phyloP scores from a whole-genome alignment of 2,329 filamentous ascomycete genomes.

The Plenodomus biglobosus region DNA sequence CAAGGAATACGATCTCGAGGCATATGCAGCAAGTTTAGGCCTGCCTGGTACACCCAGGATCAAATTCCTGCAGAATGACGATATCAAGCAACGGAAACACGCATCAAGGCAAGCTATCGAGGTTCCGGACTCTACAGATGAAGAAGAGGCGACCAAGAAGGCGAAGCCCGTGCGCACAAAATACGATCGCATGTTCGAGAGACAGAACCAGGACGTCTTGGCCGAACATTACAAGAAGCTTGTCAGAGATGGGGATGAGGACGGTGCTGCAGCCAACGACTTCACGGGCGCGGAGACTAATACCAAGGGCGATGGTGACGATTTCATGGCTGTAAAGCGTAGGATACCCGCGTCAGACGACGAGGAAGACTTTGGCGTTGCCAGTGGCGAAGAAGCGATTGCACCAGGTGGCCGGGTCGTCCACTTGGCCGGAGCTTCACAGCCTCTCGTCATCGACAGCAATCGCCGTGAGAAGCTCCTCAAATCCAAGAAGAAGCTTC shows the following conservation, averaged over 20 bases:
- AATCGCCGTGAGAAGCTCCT: constrained; percentile 95
- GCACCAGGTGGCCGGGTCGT: constrained; percentile 59
- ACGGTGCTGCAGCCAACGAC: constrained; percentile 42
- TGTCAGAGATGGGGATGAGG: constrained; percentile 58
- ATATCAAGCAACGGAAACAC: constrained; percentile 85
- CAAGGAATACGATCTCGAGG: constrained; percentile 79
- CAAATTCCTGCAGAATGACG: constrained; percentile 87
- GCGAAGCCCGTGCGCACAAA: constrained; percentile 81
- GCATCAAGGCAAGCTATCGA: constrained; percentile 67
- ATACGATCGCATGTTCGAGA: constrained; percentile 97
- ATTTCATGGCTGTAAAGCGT: constrained; percentile 88
- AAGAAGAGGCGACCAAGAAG: constrained; percentile 52
- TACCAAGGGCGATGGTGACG: constrained; percentile 64
- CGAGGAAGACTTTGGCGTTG: constrained; percentile 47
- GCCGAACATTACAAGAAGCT: constrained; percentile 93
- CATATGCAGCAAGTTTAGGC: constrained; percentile 80
- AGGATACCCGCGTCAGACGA: constrained; percentile 73
- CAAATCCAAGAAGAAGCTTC: constrained; percentile 88
- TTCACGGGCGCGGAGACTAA: constrained; percentile 37
- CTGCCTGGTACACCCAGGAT: constrained; percentile 90
- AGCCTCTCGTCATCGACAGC: constrained; percentile 82
- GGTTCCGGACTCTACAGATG: constrained; percentile 62
- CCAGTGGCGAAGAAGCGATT: constrained; percentile 44
- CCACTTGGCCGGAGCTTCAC: constrained; percentile 63
- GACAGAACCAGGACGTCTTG: constrained; percentile 91